Percentiles rank a stretch among this genome's conserved stretches.
Conservation (phyloP, 805 yeast genomes). For the Candida anglica region DNA sequence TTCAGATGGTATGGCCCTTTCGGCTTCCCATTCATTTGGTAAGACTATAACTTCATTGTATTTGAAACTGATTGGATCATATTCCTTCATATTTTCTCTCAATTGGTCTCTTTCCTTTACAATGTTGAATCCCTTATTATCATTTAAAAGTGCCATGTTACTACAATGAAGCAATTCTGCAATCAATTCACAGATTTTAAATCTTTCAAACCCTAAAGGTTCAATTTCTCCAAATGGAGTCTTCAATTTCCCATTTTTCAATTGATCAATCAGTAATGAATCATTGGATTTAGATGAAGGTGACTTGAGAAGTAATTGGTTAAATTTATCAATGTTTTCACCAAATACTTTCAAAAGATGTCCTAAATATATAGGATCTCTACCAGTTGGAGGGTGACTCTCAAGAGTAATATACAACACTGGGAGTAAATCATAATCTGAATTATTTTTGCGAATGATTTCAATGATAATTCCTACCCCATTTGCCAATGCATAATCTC, state of each 20-base stretch:
- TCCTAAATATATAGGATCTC: slow-evolving; percentile 45
- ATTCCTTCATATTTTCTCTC: slow-evolving; percentile 35
- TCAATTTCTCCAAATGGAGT: slow-evolving; percentile 36
- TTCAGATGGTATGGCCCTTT: slow-evolving; percentile 8
- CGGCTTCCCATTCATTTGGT: slow-evolving; percentile 11
- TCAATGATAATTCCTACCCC: slow-evolving; percentile 48
- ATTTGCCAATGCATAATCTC: slow-evolving; percentile 45
- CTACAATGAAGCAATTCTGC: slow-evolving; percentile 46
- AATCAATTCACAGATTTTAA: slow-evolving; percentile 43
- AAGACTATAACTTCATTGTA: slow-evolving; percentile 41
- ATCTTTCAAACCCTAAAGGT: slow-evolving; percentile 44
- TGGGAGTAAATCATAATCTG: slow-evolving; percentile 43
- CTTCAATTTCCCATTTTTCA: slow-evolving; percentile 10
- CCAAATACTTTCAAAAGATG: slow-evolving; percentile 40
- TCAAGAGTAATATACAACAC: slow-evolving; percentile 42
- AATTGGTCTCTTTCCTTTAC: slow-evolving; percentile 36
- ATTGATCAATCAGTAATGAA: slow-evolving; percentile 19
- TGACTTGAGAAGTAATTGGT: slow-evolving; percentile 26
- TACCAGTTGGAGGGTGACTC: slow-evolving; percentile 44
- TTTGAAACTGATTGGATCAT: slow-evolving; percentile 42
- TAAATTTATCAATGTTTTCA: slow-evolving; percentile 31
- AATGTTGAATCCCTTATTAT: slow-evolving; percentile 40
- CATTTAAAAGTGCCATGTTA: slow-evolving; percentile 43
- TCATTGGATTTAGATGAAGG: slow-evolving; percentile 11
- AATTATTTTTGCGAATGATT: slow-evolving; percentile 42